Evolutionary conservation across 768 basidiomycete species (phyloP), one percentile per base, ranked within the genome.

Genomic region (Leucocoprinus birnbaumii): DNA sequence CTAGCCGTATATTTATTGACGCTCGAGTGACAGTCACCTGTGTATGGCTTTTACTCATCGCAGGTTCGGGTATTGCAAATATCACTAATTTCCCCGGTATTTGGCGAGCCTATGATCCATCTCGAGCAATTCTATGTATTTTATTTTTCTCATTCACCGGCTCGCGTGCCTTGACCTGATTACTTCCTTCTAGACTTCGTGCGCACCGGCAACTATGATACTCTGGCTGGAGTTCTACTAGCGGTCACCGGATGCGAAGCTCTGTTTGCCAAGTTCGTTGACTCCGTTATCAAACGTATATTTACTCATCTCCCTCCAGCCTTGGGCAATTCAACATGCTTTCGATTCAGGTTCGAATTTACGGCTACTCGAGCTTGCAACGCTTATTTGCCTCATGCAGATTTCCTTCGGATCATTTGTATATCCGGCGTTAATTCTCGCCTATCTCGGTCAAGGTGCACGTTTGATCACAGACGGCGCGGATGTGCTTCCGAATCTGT

Each of bases 381-480:
- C 11, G 31, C 31, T 31, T 11, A 31, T 11, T 11, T 31, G 11
- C 31, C 11, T 5, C 11, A 31, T 31, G 31, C 11, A 31, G 31
- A 5, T 80, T 22, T 82, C 81, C 0, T 87, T 87, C 62, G 62
- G 65, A 21, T 58, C 51, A 10, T 69, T 84, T 49, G 83, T 81
- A 1, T 87, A 84, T 61, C 85, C 85, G 0, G 76, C 77, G 14
- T 70, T 89, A 35, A 57, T 84, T 1, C 72, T 89, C 0, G 80
- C 83, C 5, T 89, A 89, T 62, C 79, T 89, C 16, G 87, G 87
- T 1, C 87, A 89, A 67, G 87, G 87, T 13, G 82, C 87, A 10
- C 73, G 78, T 2, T 68, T 89, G 35, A 80, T 87, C 56, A 52
- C 59, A 2, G 75, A 83, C 53, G 80, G 81, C 3, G 75, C 76